Base-by-base conservation (phyloP, 148 eudicot genomes). In the Diospyros lotus region DNA sequence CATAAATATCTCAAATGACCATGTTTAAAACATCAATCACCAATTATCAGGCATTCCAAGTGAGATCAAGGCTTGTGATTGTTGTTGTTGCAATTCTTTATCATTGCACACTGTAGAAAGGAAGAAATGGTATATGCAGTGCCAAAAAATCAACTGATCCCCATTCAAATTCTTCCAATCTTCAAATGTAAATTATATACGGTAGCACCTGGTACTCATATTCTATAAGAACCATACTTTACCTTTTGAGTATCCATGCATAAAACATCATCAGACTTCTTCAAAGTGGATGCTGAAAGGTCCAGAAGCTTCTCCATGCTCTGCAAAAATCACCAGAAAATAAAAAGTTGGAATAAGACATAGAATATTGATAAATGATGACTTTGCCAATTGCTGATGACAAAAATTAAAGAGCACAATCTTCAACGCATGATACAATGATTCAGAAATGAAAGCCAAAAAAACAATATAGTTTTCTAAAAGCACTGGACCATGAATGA, bases 231-330 rank as follows among this genome's bases (percentile, higher is more conserved):
- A 62, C 28, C 4, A 69, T 58, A 46, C 86, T 82, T 69, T 86
- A 92, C 95, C n/a, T 66, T 84, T 72, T 84, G 82, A 73, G 77
- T 38, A 66, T 71, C 69, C 15, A 66, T 53, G 83, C 85, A 72
- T 69, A 80, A 39, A 76, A 81, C 71, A 73, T 82, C 93, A 62
- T 86, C 86, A 45, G 79, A 80, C 79, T 88, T 82, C 77, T 84
- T 86, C 45, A 86, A 78, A 50, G 77, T 74, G 66, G 87, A 81
- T 64, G 88, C 89, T 68, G 97, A 84, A 38, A 87, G 58, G 55
- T 90, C 91, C 63, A 90, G 80, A 73, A 93, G 91, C 73, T 82
- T 83, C 66, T 90, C 93, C 85, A 87, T 78, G 78, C 95, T 87
- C 97, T 92, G 84, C 75, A 80, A 55, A 68, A 64, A 11, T 28